These are phyloP conservation scores for Hydnum rufescens DNA, from an alignment of 768 basidiomycete genomes.

Conservation along the genomic window DNA sequence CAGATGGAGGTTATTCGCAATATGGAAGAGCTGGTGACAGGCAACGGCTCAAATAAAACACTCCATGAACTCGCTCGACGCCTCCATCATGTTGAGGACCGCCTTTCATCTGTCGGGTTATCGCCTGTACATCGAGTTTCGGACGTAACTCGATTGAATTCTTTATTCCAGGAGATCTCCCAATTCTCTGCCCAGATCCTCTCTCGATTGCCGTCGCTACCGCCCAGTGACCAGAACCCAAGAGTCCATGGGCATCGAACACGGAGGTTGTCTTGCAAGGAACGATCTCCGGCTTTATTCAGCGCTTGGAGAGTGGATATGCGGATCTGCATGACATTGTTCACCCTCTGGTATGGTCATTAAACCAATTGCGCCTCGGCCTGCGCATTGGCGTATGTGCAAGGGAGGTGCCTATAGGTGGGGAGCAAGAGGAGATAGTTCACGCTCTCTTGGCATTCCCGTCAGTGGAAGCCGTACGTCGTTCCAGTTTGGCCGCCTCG, in stretches of 20 bases:
- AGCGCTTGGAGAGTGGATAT: slow-evolving; percentile 50
- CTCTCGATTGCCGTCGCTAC: slow-evolving; percentile 19
- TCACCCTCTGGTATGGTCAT: slow-evolving; percentile 41
- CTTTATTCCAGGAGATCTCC: slow-evolving; percentile 29
- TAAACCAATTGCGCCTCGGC: slow-evolving; percentile 51
- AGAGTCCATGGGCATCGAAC: slow-evolving; percentile 7
- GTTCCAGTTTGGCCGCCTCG: not conserved
- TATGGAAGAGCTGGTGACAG: slow-evolving; percentile 36
- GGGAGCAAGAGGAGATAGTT: too few species aligned
- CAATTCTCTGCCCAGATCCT: slow-evolving; percentile 45
- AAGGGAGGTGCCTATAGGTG: too few species aligned
- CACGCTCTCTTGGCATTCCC: not conserved
- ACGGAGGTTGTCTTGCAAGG: slow-evolving; percentile 61
- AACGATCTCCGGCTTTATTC: slow-evolving; percentile 57
- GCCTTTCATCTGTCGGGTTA: not conserved
- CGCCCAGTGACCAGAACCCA: not conserved
- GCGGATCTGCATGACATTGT: slow-evolving; percentile 51
- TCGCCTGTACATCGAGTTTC: slow-evolving; percentile 7
- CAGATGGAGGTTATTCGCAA: slow-evolving; percentile 29
- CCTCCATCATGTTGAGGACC: not conserved
- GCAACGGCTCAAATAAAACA: slow-evolving; percentile 33
- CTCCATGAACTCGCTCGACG: slow-evolving; percentile 25
- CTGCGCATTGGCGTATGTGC: slow-evolving; percentile 31
- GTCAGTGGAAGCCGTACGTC: not conserved
- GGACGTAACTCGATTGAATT: slow-evolving; percentile 16